Evolutionary conservation across 768 basidiomycete genomes (phyloP).

Genomic region (Termitomyces sp.): DNA sequence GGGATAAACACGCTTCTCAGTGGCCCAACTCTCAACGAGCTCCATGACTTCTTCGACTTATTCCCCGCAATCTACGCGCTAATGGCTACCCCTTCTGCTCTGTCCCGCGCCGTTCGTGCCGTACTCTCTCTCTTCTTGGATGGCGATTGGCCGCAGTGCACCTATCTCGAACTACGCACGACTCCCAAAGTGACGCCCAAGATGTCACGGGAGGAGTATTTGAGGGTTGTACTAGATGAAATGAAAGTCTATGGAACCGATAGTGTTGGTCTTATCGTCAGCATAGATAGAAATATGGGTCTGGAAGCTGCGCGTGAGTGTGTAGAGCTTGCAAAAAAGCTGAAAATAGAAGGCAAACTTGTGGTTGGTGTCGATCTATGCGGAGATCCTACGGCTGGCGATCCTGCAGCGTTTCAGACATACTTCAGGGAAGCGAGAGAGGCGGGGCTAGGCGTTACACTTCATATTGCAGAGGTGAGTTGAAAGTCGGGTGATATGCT

Average conservation of each 20-base stretch:
- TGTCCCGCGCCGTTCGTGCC: slow-evolving; percentile 53
- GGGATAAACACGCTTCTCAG: slow-evolving; percentile 34
- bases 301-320: slow-evolving; percentile 46
- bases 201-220: slow-evolving; percentile 59
- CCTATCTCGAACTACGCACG: slow-evolving; percentile 79
- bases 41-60: slow-evolving; percentile 69
- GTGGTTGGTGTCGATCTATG: slow-evolving; percentile 81
- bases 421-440: slow-evolving; percentile 50
- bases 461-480: slow-evolving; percentile 81
- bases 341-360: slow-evolving; percentile 52
- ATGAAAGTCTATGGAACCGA: slow-evolving; percentile 49
- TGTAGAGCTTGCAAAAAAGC: slow-evolving; percentile 45
- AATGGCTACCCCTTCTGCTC: slow-evolving; percentile 52
- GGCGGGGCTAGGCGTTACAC: slow-evolving; percentile 65
- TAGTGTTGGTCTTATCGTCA: slow-evolving; percentile 61
- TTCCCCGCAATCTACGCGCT: slow-evolving; percentile 79
- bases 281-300: slow-evolving; percentile 70
- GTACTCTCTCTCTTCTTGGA: slow-evolving; percentile 64
- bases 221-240: slow-evolving; percentile 61
- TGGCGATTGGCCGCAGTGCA: slow-evolving; percentile 45
- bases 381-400: slow-evolving; percentile 64
- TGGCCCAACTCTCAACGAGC: slow-evolving; percentile 41
- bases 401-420: slow-evolving; percentile 44
- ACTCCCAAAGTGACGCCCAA: slow-evolving; percentile 57
- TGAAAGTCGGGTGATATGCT: neutral